Evolutionary conservation across 176 grass and related monocot species (phyloP), one percentile per base, ranked within the genome.

Genomic region (Carex cristatella): DNA sequence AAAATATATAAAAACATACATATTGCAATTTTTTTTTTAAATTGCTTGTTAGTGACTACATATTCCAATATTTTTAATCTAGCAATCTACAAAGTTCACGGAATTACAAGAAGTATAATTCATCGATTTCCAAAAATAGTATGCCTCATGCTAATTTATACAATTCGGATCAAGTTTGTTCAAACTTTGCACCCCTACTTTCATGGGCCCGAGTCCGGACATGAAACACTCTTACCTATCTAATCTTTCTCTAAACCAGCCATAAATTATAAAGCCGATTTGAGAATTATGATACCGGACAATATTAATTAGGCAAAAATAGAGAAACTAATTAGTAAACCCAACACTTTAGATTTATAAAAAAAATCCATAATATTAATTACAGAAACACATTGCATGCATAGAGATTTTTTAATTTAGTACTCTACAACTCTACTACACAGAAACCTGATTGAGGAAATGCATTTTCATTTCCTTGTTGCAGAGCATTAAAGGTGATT

Each of bases 391-490:
- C 69, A 72, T 48, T 72, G 49, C 69, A 27, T 72, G 35, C 16
- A 61, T 61, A 19, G 16, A 61, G 58, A 72, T 44, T 11, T 11
- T 76, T 54, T 76, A 76, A 76, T 75, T 53, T 75, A 75, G 71
- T 69, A 75, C 6, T 38, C 14, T 51, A 51, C 48, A 51, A 10
- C 48, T 51, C 63, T 72, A 44, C 16, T 72, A 19, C 38, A 72
- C 27, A 76, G 46, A 55, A 76, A 76, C 72, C 19, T 51, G 72
- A 11, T 46, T 46, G 14, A 76, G 23, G 23, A 55, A 27, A 32
- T 76, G 23, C 44, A 55, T 23, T 76, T 76, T 10, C 46, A 28
- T 31, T 55, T 76, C 40, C 61, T 23, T 51, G 49, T 30, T 7
- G 23, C 72, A 76, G 27, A 19, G 23, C 46, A 54, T 28, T 31